phyloP scores from a whole-genome alignment of 768 basidiomycete genomes.

The Tubosaeta brunneosetosa region DNA sequence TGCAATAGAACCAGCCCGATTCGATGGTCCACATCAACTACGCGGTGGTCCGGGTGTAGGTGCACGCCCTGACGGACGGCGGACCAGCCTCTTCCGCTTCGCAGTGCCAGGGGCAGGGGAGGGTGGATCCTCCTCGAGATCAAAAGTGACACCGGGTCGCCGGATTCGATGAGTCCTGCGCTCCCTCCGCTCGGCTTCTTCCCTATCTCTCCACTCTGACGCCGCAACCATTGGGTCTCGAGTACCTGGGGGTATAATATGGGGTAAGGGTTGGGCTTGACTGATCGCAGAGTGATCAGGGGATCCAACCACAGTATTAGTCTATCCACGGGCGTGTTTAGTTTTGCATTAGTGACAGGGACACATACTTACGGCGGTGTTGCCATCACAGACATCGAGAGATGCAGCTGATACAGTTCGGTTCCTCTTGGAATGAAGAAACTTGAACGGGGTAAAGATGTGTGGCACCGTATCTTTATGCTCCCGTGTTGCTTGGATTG shows the following conservation, averaged over 20 bases:
- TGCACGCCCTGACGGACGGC: conserved; percentile 28
- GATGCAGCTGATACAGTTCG: conserved; percentile 71
- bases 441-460: conserved; percentile 60
- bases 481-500: conserved; percentile 29
- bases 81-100: conserved; percentile 24
- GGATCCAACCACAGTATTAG: conserved; percentile 70
- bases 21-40: conserved; percentile 12
- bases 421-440: conserved; percentile 52
- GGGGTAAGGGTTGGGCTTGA: conserved; percentile 46
- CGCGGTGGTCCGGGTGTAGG: conserved; percentile 22
- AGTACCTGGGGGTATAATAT: conserved; percentile 43
- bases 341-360: neutral
- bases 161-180: conserved; percentile 37
- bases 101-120: conserved; percentile 32
- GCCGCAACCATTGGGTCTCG: conserved; percentile 65
- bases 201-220: conserved; percentile 65
- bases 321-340: conserved; percentile 31
- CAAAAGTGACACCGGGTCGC: conserved; percentile 65
- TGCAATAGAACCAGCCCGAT: conserved; percentile 3
- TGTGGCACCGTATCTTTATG: conserved; percentile 41
- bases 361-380: conserved; percentile 56
- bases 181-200: conserved; percentile 47
- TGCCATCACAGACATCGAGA: conserved; percentile 71
- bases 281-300: conserved; percentile 69
- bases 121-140: conserved; percentile 50